phyloP scores from a whole-genome alignment of 768 basidiomycete species.

The Russula olivacea region DNA sequence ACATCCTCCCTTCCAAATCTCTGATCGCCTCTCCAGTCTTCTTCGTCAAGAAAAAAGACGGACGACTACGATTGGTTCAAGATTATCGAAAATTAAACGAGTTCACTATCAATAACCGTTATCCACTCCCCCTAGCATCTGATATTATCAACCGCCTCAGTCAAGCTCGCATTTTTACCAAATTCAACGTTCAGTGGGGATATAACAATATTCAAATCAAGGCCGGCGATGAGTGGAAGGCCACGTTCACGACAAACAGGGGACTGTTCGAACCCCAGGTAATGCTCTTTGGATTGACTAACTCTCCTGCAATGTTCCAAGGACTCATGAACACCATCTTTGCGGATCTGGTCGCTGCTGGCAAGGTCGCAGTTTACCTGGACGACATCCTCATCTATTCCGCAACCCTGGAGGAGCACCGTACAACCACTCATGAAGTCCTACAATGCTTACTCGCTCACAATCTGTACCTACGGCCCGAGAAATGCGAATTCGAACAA shows the following conservation, averaged over 20 bases:
- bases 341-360: too few species aligned
- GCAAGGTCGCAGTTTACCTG: too few species aligned
- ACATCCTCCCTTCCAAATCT: background rate
- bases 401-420: accelerated
- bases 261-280: background rate
- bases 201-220: too few species aligned
- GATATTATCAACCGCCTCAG: background rate
- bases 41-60: background rate
- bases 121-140: too few species aligned
- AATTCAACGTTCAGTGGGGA: background rate
- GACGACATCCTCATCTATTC: too few species aligned
- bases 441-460: too few species aligned
- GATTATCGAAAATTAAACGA: background rate
- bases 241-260: background rate
- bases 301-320: background rate
- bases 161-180: background rate
- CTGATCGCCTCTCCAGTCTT: background rate
- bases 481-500: too few species aligned
- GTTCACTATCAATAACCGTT: background rate
- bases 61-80: background rate
- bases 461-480: too few species aligned
- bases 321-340: background rate
- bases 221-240: too few species aligned
- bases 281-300: background rate
- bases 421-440: too few species aligned